Evolutionary conservation across 2,329 filamentous ascomycete genomes (phyloP), one percentile per base, ranked within the genome.

Genomic region (Scytalidium lignicola): DNA sequence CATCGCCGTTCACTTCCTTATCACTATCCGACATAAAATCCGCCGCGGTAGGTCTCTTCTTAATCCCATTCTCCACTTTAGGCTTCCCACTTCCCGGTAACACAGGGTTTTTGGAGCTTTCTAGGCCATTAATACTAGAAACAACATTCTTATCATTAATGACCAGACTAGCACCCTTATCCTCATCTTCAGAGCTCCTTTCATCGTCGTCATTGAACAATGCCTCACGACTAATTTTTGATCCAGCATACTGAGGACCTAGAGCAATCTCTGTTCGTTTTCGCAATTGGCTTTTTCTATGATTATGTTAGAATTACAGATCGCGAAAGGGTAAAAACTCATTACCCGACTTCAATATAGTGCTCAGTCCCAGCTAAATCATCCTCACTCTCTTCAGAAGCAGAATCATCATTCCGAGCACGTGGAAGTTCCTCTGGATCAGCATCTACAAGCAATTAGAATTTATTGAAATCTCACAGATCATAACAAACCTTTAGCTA

Each of bases 221-320:
- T 12, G 79, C 82, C 41, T 83, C 73, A 49, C 91, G 80, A 56
- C 83, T 90, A 29, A 96, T 79, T 43, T 80, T 80, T 17, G 86
- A 78, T 10, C 92, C 91, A 54, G 83, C 77, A 67, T 97, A 97
- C 63, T 89, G 80, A 13, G 86, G 83, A 0, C 90, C 92, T 1
- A 96, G 74, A 0, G 80, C 70, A 17, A 85, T 69, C 20, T 78
- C 76, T 28, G 89, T 83, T 50, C 82, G 82, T 63, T 88, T 85
- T 55, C 90, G 83, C 57, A 96, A 73, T 65, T 88, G 92, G 71
- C 86, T 93, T 74, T 91, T 93, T 18, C 83, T 85, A 52, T 53
- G 19, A 17, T 54, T 28, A 48, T 51, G n/a, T 47, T 28, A 55
- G 48, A 21, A 46, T 37, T 47, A 18, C 41, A 20, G 2, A 32